Conservation (phyloP, 2,329 filamentous ascomycete species). For the Fusarium sp. region DNA sequence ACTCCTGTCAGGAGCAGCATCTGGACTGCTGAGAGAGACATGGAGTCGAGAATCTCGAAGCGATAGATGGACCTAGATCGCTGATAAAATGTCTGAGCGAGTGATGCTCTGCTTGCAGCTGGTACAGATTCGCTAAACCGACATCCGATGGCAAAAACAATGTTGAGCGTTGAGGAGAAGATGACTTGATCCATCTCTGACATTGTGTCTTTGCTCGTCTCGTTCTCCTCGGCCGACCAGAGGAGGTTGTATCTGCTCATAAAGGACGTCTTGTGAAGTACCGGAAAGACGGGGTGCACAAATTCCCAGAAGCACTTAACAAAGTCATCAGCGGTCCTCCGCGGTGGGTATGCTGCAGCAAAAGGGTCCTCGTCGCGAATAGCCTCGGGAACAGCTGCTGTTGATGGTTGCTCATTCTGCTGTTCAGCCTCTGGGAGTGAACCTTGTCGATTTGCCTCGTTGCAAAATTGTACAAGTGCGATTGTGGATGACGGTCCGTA, state of each 20-base stretch:
- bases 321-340: neutral
- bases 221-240: neutral
- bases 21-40: conserved; percentile 1
- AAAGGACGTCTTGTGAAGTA: conserved; percentile 6
- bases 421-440: neutral
- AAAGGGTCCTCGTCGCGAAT: neutral
- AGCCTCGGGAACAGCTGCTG: neutral
- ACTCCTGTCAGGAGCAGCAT: conserved; percentile 9
- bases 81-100: conserved; percentile 11
- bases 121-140: conserved; percentile 2
- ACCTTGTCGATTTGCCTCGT: neutral
- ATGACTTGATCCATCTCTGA: neutral
- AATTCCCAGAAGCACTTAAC: conserved; percentile 10
- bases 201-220: rapidly evolving
- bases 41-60: conserved; percentile 5
- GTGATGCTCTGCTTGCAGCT: neutral
- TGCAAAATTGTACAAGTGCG: neutral
- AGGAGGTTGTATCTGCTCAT: neutral
- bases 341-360: neutral
- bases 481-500: neutral
- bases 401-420: neutral
- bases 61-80: neutral
- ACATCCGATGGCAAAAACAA: conserved; percentile 14
- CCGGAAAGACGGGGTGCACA: conserved; percentile 12
- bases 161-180: conserved; percentile 7